phyloP scores from a whole-genome alignment of 768 basidiomycete genomes.

The Suillus americanus region DNA sequence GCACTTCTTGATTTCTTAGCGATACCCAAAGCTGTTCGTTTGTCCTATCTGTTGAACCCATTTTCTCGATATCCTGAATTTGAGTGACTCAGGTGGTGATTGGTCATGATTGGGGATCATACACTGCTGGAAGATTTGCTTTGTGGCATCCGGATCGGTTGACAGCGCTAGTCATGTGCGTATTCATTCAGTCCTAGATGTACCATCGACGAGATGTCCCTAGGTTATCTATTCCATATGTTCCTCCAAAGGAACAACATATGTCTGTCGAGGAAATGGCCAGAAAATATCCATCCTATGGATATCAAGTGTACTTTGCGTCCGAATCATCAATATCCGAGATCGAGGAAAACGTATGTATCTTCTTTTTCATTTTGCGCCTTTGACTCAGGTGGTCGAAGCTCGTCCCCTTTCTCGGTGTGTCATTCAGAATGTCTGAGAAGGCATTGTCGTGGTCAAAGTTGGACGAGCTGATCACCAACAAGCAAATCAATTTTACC shows the following conservation, averaged over 20 bases:
- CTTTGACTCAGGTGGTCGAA: slow-evolving; percentile 14
- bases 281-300: slow-evolving; percentile 51
- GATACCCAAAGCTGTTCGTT: slow-evolving; percentile 53
- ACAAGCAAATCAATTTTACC: neutral
- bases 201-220: slow-evolving; percentile 5
- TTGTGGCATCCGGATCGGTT: slow-evolving; percentile 71
- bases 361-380: neutral
- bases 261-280: slow-evolving; percentile 52
- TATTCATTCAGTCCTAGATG: slow-evolving; percentile 7
- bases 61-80: neutral
- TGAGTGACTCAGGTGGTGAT: slow-evolving; percentile 48
- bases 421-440: slow-evolving; percentile 9
- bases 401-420: slow-evolving; percentile 20
- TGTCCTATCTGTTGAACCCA: neutral
- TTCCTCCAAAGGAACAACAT: slow-evolving; percentile 53
- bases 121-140: slow-evolving; percentile 62
- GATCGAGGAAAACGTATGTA: slow-evolving; percentile 56
- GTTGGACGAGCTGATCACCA: slow-evolving; percentile 5
- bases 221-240: slow-evolving; percentile 69
- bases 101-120: slow-evolving; percentile 84
- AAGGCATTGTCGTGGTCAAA: neutral
- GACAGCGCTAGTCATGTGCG: slow-evolving; percentile 59
- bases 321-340: slow-evolving; percentile 48
- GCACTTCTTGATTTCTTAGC: slow-evolving; percentile 61
- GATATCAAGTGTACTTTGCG: slow-evolving; percentile 71